Base-by-base conservation (phyloP, 805 yeast genomes). In the Starmerella geochares region DNA sequence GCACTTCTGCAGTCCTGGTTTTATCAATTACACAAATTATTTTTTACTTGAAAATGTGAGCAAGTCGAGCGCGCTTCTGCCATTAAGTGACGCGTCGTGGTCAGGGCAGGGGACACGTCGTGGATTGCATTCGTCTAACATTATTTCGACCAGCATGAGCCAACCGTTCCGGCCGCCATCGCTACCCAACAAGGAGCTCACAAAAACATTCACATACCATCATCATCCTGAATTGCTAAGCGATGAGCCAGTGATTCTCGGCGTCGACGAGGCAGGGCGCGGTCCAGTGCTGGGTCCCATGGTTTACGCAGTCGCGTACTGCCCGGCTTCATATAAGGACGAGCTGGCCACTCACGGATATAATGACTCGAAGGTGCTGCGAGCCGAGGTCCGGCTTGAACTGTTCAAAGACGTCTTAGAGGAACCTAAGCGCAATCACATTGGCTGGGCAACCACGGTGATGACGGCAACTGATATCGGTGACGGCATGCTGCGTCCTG, bases 241-340 rank as follows among this genome's bases (percentile, higher is more conserved):
- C 1, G 48, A 49, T 13, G 57, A 51, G 39, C 58, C 60, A 0
- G 67, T 65, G 16, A 72, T 80, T 8, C 66, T 92, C 10, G 99
- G 99, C 1, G 95, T 92, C 1, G 99, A 92, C 65, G 99, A 92
- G 64, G 99, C 99, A 0, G 99, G 99, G 0, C 74, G 99, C 57
- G 99, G 99, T 0, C 99, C 99, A 0, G 96, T 94, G 0, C 60
- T 94, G 36, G 98, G 98, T 0, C 94, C 97, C 0, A 92, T 92
- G 98, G 98, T 92, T 1, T 92, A 92, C 62, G 95, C 95, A 3
- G 71, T 86, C 6, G 80, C 92, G 3, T 92, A 86, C 62, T 81
- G 94, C 54, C 66, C 80, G 11, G 71, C 74, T 43, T 64, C 68
- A 0, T 83, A 77, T 67, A 53, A 64, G 55, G 55, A 74, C 1